Evolutionary conservation across 2,329 filamentous ascomycete genomes (phyloP).

Genomic region (Harringtonia aguacate): DNA sequence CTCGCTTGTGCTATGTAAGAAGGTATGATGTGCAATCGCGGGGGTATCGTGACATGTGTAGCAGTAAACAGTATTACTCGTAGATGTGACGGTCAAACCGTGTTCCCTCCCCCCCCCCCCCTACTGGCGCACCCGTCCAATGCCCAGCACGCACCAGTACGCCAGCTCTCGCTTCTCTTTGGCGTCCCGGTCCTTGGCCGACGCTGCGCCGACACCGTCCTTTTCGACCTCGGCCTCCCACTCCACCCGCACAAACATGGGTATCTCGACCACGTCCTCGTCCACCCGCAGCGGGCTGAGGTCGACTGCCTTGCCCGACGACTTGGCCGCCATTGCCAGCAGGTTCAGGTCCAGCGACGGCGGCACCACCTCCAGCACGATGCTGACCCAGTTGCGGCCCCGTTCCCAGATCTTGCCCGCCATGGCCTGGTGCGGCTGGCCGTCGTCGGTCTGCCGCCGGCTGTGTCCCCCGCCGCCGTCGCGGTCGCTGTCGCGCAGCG

Average conservation of each 20-base stretch:
- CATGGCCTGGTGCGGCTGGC: slow-evolving; percentile 55
- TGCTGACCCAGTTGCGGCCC: slow-evolving; percentile 88
- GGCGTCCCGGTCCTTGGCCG: slow-evolving; percentile 38
- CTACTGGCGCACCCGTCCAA: slow-evolving; percentile 62
- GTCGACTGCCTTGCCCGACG: slow-evolving; percentile 21
- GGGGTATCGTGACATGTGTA: too few species aligned
- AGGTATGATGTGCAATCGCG: too few species aligned
- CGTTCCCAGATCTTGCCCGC: slow-evolving; percentile 95
- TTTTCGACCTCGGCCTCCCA: slow-evolving; percentile 64
- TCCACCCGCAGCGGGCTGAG: slow-evolving; percentile 42
- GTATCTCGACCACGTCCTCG: slow-evolving; percentile 70
- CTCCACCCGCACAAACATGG: slow-evolving; percentile 84
- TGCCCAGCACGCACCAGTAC: slow-evolving; percentile 89
- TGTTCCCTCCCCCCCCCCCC: too few species aligned
- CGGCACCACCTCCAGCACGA: slow-evolving; percentile 82
- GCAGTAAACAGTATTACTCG: too few species aligned
- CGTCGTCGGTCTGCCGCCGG: slow-evolving; percentile 20
- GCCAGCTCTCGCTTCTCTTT: slow-evolving; percentile 79
- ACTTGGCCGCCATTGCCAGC: slow-evolving; percentile 17
- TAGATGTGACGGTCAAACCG: too few species aligned
- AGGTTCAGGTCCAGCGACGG: slow-evolving; percentile 36
- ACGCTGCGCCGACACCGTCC: slow-evolving; percentile 49
- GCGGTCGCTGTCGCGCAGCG: slow-evolving; percentile 47
- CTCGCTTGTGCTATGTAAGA: too few species aligned
- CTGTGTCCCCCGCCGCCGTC: slow-evolving; percentile 20